Conservation (phyloP, 441 rosid species). For the Mallotus japonicus region DNA sequence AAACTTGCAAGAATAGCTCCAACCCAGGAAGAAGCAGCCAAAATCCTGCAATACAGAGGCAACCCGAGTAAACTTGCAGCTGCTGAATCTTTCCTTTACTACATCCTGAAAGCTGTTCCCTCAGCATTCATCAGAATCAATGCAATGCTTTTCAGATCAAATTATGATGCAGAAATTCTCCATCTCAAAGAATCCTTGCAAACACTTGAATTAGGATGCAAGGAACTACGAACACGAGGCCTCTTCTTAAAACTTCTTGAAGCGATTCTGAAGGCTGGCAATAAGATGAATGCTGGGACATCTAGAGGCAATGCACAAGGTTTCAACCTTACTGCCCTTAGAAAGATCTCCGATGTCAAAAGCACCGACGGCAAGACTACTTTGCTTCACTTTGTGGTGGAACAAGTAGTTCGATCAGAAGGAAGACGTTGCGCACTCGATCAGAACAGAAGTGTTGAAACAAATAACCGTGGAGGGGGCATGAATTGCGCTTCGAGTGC, state of each 20-base stretch:
- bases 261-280: constrained; percentile 71
- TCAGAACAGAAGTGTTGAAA: constrained; percentile 23
- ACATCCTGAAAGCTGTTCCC: constrained; percentile 53
- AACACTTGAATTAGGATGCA: constrained; percentile 46
- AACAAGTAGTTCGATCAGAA: constrained; percentile 53
- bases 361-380: constrained; percentile 65
- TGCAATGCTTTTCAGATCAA: constrained; percentile 60
- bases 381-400: constrained; percentile 64
- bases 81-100: constrained; percentile 59
- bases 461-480: constrained; percentile 10
- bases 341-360: constrained; percentile 57
- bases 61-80: constrained; percentile 44
- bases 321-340: constrained; percentile 54
- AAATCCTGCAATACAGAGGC: constrained; percentile 48
- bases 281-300: constrained; percentile 67
- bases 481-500: neutral
- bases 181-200: constrained; percentile 47
- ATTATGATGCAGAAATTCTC: constrained; percentile 46
- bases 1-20: constrained; percentile 47
- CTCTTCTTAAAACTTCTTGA: constrained; percentile 61
- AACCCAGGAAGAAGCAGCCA: constrained; percentile 42
- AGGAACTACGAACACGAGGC: constrained; percentile 50
- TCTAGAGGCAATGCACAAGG: constrained; percentile 62
- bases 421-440: constrained; percentile 36
- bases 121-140: constrained; percentile 49